Percentiles rank a stretch among this genome's conserved stretches.
Evolutionary conservation across 106 monocot genomes (phyloP).

Genomic region (Allium cepa): DNA sequence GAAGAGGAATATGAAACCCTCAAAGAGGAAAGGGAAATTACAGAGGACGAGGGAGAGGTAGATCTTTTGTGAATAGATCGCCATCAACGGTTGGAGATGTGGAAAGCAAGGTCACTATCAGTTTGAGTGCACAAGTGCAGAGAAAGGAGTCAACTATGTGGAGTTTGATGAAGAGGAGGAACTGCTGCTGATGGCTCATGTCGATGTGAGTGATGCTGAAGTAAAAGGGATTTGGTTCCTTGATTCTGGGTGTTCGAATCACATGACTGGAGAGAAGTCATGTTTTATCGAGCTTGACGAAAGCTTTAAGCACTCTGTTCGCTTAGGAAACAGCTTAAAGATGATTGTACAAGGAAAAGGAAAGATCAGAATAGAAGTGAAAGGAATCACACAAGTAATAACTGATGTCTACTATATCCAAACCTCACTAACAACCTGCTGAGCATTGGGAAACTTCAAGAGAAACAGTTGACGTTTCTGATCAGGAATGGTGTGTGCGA

Average conservation of each 20-base stretch:
- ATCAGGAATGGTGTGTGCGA: not conserved
- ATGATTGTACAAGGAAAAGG: not conserved
- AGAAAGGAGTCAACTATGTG: not conserved
- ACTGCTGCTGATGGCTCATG: not conserved
- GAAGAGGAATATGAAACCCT: not conserved
- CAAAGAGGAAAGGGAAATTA: not conserved
- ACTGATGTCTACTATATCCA: not conserved
- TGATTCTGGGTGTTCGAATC: not conserved
- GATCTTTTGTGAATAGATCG: not conserved
- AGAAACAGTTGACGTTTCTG: not conserved
- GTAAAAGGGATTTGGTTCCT: not conserved
- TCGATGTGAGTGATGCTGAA: not conserved
- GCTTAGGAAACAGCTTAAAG: not conserved
- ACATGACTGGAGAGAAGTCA: not conserved
- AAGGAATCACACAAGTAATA: not conserved
- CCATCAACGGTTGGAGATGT: not conserved
- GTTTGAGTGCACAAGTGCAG: not conserved
- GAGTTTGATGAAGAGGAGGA: not conserved
- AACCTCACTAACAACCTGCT: not conserved
- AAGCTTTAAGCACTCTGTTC: not conserved
- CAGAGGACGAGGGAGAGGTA: not conserved
- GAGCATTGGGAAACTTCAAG: not conserved
- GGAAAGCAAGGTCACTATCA: not conserved
- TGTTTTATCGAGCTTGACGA: not conserved
- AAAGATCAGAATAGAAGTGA: not conserved